A percentile compares a stretch with the other conserved stretches of the same genome.
Evolutionary conservation across 495 filamentous ascomycete species (phyloP).

Genomic region (Trichoderma asperelloides): DNA sequence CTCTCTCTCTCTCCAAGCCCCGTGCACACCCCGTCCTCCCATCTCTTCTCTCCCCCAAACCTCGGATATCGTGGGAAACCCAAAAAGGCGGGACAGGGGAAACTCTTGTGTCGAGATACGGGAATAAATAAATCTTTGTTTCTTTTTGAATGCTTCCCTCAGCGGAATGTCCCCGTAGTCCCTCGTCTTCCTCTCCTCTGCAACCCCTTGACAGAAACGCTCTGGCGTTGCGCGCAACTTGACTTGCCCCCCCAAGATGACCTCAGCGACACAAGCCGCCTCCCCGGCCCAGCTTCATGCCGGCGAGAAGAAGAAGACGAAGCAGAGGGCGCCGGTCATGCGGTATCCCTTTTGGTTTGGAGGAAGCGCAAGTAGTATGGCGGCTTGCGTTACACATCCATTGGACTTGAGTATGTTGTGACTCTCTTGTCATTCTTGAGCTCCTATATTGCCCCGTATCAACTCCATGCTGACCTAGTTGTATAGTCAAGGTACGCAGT

Average conservation of each 20-base stretch:
- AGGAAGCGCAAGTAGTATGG: constrained; percentile 82
- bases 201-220: not conserved
- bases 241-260: not conserved
- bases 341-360: constrained; percentile 92
- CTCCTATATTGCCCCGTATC: not conserved
- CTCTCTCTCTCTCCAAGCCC: not conserved
- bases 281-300: constrained; percentile 8
- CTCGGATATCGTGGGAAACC: not conserved
- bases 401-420: constrained; percentile 62
- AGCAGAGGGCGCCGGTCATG: constrained; percentile 27
- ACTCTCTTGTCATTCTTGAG: not conserved
- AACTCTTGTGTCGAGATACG: not conserved
- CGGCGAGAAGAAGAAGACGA: constrained; percentile 19
- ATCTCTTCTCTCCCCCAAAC: not conserved
- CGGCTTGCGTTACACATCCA: constrained; percentile 83
- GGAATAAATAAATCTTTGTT: not conserved
- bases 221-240: not conserved
- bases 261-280: constrained; percentile 9
- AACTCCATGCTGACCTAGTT: constrained; percentile 14
- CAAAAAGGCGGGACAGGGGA: not conserved
- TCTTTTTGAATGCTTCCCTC: not conserved
- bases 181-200: not conserved
- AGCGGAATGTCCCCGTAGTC: not conserved
- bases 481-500: constrained; percentile 43
- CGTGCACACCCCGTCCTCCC: not conserved